Evolutionary conservation across 495 filamentous ascomycete genomes (phyloP), one percentile per base, ranked within the genome.

Genomic region (Penicillium manginii): DNA sequence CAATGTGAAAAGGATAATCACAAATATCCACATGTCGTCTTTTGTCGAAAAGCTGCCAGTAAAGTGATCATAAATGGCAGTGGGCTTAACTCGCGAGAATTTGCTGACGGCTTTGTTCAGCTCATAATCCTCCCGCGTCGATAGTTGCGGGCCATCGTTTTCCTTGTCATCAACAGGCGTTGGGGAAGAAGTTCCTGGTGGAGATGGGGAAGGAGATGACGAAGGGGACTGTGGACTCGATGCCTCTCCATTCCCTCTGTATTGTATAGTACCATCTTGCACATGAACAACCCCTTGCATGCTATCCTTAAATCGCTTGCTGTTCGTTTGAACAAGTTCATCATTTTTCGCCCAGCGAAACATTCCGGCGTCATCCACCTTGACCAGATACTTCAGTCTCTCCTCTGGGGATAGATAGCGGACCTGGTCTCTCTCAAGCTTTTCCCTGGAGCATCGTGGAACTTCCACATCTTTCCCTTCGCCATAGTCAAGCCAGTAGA

Each of bases 401-500:
- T 93, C 90, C 63, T 91, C 88, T 7, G 83, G 79, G 1, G 83
- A 85, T 14, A 93, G 76, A 70, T 93, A 93, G 17, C 90, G 78
- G 0, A 93, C 86, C 58, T 85, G 82, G 59, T 92, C 87, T 23
- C 79, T 76, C 49, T 92, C 88, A 4, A 93, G 73, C 22, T 78
- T 74, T 52, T 88, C 84, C 9, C 90, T 83, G 1, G 88, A 78
- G 57, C 87, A 88, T 10, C 79, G 72, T 5, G 78, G 72, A 11
- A 90, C 64, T 39, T 87, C 81, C 26, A 90, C 62, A 23, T 77
- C 62, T 33, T 72, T 81, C 6, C 90, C 90, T 39, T 86, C 88
- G 3, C 93, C 93, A 50, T 90, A 75, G 68, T 97, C 93, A n/a
- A 97, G 80, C 92, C 93, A 97, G 72, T 91, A 92, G 70, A 96